These are phyloP conservation scores for Boletus rubropictus DNA, from an alignment of 768 basidiomycete species.

Conservation along the genomic window DNA sequence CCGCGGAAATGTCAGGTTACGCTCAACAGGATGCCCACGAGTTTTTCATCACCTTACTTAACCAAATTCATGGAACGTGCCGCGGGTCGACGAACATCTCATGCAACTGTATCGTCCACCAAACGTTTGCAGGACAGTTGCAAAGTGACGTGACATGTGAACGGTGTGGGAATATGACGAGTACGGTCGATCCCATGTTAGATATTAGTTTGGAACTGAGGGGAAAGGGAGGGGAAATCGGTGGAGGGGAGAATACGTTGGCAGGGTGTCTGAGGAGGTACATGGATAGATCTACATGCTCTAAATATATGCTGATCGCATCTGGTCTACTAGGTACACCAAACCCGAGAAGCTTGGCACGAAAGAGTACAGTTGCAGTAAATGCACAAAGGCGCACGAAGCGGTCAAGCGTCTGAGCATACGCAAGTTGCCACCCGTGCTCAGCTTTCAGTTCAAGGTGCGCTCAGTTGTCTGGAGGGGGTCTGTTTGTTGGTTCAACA, in stretches of 20 bases:
- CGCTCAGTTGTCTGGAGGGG: neutral
- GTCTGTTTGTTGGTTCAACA: neutral
- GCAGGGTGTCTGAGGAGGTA: constrained; percentile 71
- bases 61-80: constrained; percentile 79
- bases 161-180: constrained; percentile 71
- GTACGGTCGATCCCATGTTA: constrained; percentile 81
- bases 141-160: constrained; percentile 90
- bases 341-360: constrained; percentile 76
- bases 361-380: constrained; percentile 79
- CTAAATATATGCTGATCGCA: neutral
- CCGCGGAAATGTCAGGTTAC: constrained; percentile 81
- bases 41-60: constrained; percentile 76
- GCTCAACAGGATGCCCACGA: constrained; percentile 94
- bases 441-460: constrained; percentile 93
- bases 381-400: constrained; percentile 73
- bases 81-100: constrained; percentile 68
- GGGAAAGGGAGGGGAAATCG: constrained; percentile 40
- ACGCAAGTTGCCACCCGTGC: constrained; percentile 77
- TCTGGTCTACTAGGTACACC: constrained; percentile 55
- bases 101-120: constrained; percentile 89
- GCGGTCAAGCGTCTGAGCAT: constrained; percentile 84
- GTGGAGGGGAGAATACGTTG: constrained; percentile 59
- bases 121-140: constrained; percentile 79
- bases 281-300: constrained; percentile 5
- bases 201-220: constrained; percentile 86